Evolutionary conservation across 2,329 filamentous ascomycete species (phyloP), one percentile per base, ranked within the genome.

Genomic region (Fusarium torulosum): DNA sequence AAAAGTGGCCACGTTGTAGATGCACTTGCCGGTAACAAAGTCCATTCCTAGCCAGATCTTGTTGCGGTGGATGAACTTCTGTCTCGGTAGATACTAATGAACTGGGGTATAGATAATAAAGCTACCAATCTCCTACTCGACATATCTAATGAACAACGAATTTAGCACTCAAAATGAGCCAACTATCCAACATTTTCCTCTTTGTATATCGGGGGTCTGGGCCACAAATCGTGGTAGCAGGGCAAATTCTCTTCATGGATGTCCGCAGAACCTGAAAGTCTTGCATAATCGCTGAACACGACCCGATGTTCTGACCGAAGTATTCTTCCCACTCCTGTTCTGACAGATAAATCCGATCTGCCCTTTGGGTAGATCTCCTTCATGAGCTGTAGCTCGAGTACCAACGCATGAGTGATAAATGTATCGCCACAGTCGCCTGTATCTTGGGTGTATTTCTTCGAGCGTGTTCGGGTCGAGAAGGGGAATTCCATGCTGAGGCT

Each of bases 381-480:
- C 6, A 92, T 91, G 20, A 98, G 93, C 44, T 97, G 93, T 81
- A 98, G 88, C 80, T 98, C 95, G 50, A 98, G 85, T 67, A 97
- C 88, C 42, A 98, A 86, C 72, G 90, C 88, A 82, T 98, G 95
- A 37, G 88, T 88, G 50, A 97, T 88, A 71, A 91, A 89, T 66
- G 93, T 89, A 45, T 93, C 93, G 71, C 90, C 89, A 33, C 85
- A 81, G 52, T 90, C 86, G 64, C 91, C 90, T 70, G 92, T 85
- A 74, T 96, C 92, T 81, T 93, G 96, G 6, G 90, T 85, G 27
- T 90, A 90, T 71, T 89, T 86, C 46, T 72, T 66, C 4, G 42
- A 29, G 1, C 23, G 17, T 15, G 38, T 59, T 19, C 85, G 68
- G 42, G 76, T 61, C 9, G 54, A 59, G 54, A 75, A 96, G 67